A percentile compares a stretch with the other conserved stretches of the same genome.
Conservation (phyloP, 768 basidiomycete species). For the Tylopilus vinaceipallidus region DNA sequence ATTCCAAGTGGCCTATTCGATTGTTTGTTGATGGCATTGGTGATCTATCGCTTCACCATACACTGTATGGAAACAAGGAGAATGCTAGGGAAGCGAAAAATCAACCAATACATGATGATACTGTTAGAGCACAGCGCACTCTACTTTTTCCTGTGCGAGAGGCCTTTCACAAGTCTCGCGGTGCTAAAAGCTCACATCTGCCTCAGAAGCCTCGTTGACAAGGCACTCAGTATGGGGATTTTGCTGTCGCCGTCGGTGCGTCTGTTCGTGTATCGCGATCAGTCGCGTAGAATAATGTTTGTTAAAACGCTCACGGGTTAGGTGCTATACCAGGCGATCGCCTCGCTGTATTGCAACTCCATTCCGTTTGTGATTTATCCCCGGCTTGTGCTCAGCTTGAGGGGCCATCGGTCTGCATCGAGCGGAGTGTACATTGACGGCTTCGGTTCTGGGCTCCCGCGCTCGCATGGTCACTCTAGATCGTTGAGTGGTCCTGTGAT, state of each 20-base stretch:
- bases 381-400: conserved; percentile 6
- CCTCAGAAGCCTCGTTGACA: conserved; percentile 3
- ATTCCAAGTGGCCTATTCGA: conserved; percentile 5
- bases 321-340: neutral
- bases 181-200: neutral
- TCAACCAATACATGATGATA: conserved; percentile 11
- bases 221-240: neutral
- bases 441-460: neutral
- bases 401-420: neutral
- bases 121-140: conserved; percentile 7
- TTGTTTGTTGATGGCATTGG: conserved; percentile 6
- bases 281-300: neutral
- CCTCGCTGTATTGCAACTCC: neutral
- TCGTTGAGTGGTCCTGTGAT: neutral
- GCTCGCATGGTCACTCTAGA: neutral
- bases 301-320: neutral
- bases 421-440: neutral
- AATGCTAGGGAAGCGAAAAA: neutral
- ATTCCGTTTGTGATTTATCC: conserved; percentile 9
- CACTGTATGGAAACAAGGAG: conserved; percentile 3
- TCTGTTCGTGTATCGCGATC: neutral
- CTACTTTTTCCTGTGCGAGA: conserved; percentile 13
- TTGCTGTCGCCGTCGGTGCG: neutral
- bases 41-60: conserved; percentile 7
- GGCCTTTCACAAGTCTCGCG: neutral